phyloP scores from a whole-genome alignment of 2,329 filamentous ascomycete species.

The Fusarium neocosmosporiellum region DNA sequence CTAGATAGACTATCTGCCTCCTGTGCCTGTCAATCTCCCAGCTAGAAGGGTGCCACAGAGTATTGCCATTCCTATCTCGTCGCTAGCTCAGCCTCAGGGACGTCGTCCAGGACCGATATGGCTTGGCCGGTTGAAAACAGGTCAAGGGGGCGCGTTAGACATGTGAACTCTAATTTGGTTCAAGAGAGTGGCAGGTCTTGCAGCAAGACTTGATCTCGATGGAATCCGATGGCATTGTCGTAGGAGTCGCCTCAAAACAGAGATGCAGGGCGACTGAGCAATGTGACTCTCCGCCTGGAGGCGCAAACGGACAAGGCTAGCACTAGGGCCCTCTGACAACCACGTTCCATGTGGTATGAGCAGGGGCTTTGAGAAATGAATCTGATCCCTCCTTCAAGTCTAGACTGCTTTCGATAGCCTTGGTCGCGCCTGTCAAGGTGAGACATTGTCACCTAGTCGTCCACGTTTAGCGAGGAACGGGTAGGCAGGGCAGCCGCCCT shows the following conservation, averaged over 20 bases:
- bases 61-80: neutral
- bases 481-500: slow-evolving; percentile 16
- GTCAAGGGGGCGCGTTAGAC: neutral
- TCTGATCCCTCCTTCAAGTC: neutral
- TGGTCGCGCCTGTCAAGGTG: slow-evolving; percentile 5
- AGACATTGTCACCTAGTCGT: slow-evolving; percentile 16
- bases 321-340: neutral
- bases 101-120: neutral
- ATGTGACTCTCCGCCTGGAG: neutral
- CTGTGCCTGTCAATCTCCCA: neutral
- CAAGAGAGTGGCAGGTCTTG: neutral
- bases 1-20: neutral
- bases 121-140: neutral
- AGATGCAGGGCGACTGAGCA: neutral
- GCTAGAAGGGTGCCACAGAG: neutral
- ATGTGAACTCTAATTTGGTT: neutral
- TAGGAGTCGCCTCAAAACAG: slow-evolving; percentile 7
- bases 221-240: slow-evolving; percentile 3
- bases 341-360: slow-evolving; percentile 14
- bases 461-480: neutral
- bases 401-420: slow-evolving; percentile 4
- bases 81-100: neutral
- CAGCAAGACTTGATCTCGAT: neutral
- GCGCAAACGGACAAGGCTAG: neutral
- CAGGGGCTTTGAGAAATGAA: slow-evolving; percentile 2